Conservation (phyloP, 2,329 filamentous ascomycete genomes). For the Teratosphaeria nubilosa region DNA sequence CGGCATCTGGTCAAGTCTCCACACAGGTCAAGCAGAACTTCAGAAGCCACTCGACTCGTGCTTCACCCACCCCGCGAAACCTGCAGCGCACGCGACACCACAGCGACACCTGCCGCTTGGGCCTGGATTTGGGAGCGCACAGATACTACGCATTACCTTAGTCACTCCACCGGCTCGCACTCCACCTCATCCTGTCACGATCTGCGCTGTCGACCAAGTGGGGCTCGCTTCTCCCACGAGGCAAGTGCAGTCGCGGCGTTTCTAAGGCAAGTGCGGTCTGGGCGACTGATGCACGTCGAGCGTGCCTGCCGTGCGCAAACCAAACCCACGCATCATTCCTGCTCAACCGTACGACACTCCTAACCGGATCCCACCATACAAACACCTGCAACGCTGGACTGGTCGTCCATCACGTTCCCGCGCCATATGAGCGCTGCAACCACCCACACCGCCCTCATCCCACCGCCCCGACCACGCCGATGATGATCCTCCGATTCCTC, state of each 20-base stretch:
- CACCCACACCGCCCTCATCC: conserved; percentile 1
- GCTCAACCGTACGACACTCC: background rate
- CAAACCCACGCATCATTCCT: background rate
- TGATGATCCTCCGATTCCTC: conserved; percentile 38
- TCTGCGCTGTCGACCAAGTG: background rate
- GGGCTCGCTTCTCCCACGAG: background rate
- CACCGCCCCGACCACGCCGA: conserved; percentile 9
- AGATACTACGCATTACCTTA: too few relatives aligned
- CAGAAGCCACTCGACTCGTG: background rate
- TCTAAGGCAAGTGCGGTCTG: conserved; percentile 6
- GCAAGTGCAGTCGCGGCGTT: conserved; percentile 5
- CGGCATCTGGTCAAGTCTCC: background rate
- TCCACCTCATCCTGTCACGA: background rate
- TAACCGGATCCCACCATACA: background rate
- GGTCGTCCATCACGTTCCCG: conserved; percentile 1
- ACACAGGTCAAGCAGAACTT: background rate
- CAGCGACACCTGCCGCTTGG: background rate
- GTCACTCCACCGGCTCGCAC: too few relatives aligned
- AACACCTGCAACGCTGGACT: background rate
- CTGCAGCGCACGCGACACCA: background rate
- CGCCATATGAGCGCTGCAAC: conserved; percentile 9
- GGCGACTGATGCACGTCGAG: background rate
- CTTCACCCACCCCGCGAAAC: background rate
- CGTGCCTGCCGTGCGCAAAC: background rate
- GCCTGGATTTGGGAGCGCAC: background rate